A percentile compares a stretch with the other conserved stretches of the same genome.
Evolutionary conservation across 2,329 filamentous ascomycete species (phyloP).

Genomic region (Aspergillus bombycis): DNA sequence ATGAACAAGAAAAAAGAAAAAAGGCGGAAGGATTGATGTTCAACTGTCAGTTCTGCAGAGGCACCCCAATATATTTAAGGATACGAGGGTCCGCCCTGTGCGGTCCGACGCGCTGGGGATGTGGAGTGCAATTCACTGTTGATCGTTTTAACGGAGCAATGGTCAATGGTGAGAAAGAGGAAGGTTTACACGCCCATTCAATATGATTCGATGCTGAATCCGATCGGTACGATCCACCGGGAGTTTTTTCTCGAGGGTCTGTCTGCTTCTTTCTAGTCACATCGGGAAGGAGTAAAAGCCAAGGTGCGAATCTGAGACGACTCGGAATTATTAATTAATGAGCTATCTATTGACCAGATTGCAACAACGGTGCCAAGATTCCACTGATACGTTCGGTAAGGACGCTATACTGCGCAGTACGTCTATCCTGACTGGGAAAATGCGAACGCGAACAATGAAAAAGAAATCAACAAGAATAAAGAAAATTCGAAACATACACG

Average conservation of each 20-base stretch:
- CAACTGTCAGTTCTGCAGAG: background rate
- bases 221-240: background rate
- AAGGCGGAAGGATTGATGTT: background rate
- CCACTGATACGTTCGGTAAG: background rate
- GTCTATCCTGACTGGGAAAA: background rate
- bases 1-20: too few relatives aligned
- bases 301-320: background rate
- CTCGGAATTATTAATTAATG: background rate
- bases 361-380: constrained; percentile 7
- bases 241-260: background rate
- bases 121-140: background rate
- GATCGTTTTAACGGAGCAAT: background rate
- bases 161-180: constrained; percentile 15
- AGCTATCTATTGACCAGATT: constrained; percentile 9
- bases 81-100: constrained; percentile 5
- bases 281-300: background rate
- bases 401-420: background rate
- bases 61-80: background rate
- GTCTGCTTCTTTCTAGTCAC: background rate
- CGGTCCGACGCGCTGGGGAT: background rate
- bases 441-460: background rate
- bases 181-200: constrained; percentile 14
- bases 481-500: background rate
- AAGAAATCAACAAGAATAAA: background rate
- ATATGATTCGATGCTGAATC: background rate